Evolutionary conservation across 148 eudicot species (phyloP), one percentile per base, ranked within the genome.

Genomic region (Rheum nobile): DNA sequence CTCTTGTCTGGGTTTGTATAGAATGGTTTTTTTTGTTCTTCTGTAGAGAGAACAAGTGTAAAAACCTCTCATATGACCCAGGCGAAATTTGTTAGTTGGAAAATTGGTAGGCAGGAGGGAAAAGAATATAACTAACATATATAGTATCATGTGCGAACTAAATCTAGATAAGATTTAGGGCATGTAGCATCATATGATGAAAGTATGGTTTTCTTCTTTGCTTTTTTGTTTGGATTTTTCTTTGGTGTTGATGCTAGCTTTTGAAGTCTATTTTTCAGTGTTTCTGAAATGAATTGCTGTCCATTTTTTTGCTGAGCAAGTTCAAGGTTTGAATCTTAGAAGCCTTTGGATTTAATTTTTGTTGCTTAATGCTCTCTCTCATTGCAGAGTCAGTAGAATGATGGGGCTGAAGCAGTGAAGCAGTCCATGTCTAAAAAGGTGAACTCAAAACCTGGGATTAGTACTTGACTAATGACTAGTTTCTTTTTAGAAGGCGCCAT

Each of bases 91-190:
- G 70, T 32, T 65, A 65, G 70, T 32, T 31, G 32, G 22, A 34
- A 31, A 7, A 34, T 65, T 34, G 70, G 70, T 65, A 17, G 70
- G 17, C 70, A 24, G 41, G 70, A 65, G 39, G 34, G 39, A 34
- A 32, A 65, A 5, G 70, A 65, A 65, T 65, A 65, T 57, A 57
- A 21, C 67, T 59, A 59, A 28, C 67, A 59, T 22, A 50, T 50
- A 50, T 59, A 59, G 67, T 24, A 28, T 31, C 70, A 65, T 65
- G 39, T 34, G 21, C n/a, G 70, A 34, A 65, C 70, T 6, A 65
- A 65, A 29, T 65, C 70, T 65, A 29, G 70, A 65, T 65, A 65
- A 65, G 70, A 65, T 16, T 65, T 16, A 32, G 39, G 70, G 70
- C 38, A 29, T 65, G 39, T 28, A 65, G 70, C 7, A 65, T 32